Percentiles rank a stretch among this genome's conserved stretches.
These are phyloP conservation scores for Colletotrichum sidae DNA, from an alignment of 2,329 filamentous ascomycete genomes.

Conservation along the genomic window DNA sequence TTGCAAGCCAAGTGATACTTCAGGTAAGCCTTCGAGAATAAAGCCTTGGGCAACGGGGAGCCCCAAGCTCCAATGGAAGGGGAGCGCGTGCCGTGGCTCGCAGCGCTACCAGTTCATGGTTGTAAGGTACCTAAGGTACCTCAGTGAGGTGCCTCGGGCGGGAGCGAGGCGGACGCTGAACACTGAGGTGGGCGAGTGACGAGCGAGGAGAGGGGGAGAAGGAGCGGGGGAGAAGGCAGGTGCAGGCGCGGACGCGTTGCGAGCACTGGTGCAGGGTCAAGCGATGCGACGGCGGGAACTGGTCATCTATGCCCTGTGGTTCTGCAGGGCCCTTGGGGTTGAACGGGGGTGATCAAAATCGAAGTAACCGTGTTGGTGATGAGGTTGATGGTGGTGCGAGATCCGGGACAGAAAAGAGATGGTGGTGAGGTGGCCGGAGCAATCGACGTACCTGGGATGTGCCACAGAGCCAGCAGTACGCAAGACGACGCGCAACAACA, in stretches of 20 bases:
- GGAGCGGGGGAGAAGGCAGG: slow-evolving; percentile 24
- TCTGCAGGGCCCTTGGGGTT: slow-evolving; percentile 29
- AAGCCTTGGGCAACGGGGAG: neutral
- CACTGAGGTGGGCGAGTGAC: slow-evolving; percentile 20
- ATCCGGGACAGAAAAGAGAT: neutral
- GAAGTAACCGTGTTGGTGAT: neutral
- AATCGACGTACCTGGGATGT: neutral
- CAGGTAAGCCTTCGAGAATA: neutral
- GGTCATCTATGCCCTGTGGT: slow-evolving; percentile 7
- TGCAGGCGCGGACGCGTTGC: no score
- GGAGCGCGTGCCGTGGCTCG: neutral
- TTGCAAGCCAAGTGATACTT: neutral
- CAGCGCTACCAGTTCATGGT: slow-evolving; percentile 1
- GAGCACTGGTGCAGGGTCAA: slow-evolving; percentile 16
- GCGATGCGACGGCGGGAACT: slow-evolving; percentile 27
- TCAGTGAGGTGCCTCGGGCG: slow-evolving; percentile 13
- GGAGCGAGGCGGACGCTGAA: slow-evolving; percentile 2
- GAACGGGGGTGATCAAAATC: slow-evolving; percentile 1
- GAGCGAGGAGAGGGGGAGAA: slow-evolving; percentile 16
- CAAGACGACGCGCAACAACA: no score
- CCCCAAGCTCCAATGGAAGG: neutral
- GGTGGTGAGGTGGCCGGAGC: slow-evolving; percentile 11
- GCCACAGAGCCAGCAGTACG: neutral
- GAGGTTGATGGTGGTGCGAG: slow-evolving; percentile 1
- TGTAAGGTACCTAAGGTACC: neutral